Base-by-base conservation (phyloP, 495 filamentous ascomycete species). In the Lindgomyces ingoldianus region DNA sequence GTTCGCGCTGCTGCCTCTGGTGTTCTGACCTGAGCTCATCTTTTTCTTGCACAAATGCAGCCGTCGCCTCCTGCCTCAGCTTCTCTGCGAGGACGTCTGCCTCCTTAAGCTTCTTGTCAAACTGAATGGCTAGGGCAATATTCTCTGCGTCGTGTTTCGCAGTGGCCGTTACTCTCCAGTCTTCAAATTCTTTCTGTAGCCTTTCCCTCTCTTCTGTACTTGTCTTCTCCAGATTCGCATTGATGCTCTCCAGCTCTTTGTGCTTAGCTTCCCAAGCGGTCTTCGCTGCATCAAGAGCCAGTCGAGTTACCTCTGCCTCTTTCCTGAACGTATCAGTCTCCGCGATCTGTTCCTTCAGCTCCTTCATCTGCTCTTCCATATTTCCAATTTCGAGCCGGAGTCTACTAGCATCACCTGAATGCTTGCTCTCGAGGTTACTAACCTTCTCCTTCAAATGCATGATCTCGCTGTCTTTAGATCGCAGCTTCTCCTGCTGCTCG, bases 331-430 rank as follows among this genome's bases (percentile, higher is more conserved):
- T 52, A 4, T 58, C 52, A 16, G 49, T 51, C 52, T 66, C 58
- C 0, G 61, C 69, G 39, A 69, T 55, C 54, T 63, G 59, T 27
- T 71, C 69, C 21, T 36, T 50, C 25, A 72, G 60, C 39, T 71
- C 72, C 25, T 60, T 69, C 22, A 68, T 45, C 33, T 74, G 74
- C 65, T 74, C 71, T 36, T 74, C 73, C 50, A 73, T 64, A 48
- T 75, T 72, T 0, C 72, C 72, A 54, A 75, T 66, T 48, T 74
- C 63, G 8, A 74, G 50, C 14, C 72, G 57, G 8, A 72, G 57
- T 42, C 72, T 60, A 33, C 39, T 72, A 6, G 54, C 74, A 16
- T 74, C 72, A 12, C 53, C 39, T 1, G 66, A 66, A 46, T 72
- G 66, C 44, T 70, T 67, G 45, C 59, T 49, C 27, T 60, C 58